Evolutionary conservation across 2,329 filamentous ascomycete species (phyloP).

Genomic region (Paecilomyces sp.): DNA sequence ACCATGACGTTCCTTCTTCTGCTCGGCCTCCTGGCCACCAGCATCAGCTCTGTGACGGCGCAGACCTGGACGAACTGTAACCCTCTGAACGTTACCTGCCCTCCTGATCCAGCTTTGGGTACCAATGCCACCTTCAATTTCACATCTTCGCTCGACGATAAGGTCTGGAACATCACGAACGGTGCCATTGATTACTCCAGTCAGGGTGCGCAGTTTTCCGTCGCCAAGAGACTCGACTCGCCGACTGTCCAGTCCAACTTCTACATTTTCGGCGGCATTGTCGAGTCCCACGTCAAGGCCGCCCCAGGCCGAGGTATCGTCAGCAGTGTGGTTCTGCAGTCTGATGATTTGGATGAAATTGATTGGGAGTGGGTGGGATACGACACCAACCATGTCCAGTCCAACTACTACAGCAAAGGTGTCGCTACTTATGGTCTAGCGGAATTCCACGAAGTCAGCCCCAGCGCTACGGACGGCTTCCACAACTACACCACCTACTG

Average conservation of each 20-base stretch:
- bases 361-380: slow-evolving; percentile 55
- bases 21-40: slow-evolving; percentile 19
- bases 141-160: slow-evolving; percentile 45
- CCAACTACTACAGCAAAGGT: slow-evolving; percentile 96
- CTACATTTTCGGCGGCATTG: slow-evolving; percentile 79
- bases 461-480: slow-evolving; percentile 45
- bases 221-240: slow-evolving; percentile 63
- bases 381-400: slow-evolving; percentile 49
- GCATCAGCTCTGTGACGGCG: slow-evolving; percentile 38
- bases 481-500: slow-evolving; percentile 55
- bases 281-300: slow-evolving; percentile 72
- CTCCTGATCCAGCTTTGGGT: slow-evolving; percentile 63
- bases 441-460: slow-evolving; percentile 59
- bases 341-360: slow-evolving; percentile 78
- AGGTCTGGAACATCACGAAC: slow-evolving; percentile 62
- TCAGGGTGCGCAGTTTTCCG: slow-evolving; percentile 63
- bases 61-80: slow-evolving; percentile 76
- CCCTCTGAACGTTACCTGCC: slow-evolving; percentile 64
- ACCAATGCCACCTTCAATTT: slow-evolving; percentile 55
- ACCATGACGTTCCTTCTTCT: slow-evolving; percentile 12
- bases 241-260: slow-evolving; percentile 73
- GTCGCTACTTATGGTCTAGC: slow-evolving; percentile 75
- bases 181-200: slow-evolving; percentile 57
- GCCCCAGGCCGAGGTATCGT: slow-evolving; percentile 69
- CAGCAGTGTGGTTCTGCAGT: slow-evolving; percentile 74